Evolutionary conservation across 306 rosid genomes (phyloP), one percentile per base, ranked within the genome.

Genomic region (Trichosanthes truncata): DNA sequence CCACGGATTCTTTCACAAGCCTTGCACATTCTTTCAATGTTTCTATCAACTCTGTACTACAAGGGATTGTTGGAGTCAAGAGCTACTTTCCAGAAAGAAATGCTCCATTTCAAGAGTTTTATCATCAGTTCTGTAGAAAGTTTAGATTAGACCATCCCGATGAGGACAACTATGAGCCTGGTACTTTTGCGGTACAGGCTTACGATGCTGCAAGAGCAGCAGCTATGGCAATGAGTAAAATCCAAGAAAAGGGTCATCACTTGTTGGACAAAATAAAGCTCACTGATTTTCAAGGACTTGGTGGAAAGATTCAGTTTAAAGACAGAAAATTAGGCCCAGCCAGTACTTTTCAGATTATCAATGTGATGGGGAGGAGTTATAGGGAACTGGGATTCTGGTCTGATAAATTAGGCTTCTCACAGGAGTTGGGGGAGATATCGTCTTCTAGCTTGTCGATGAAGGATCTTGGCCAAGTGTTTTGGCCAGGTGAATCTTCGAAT

Each of bases 321-420:
- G 77, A 49, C 46, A 45, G 81, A 53, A 83, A 74, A 74, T 66
- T 84, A 68, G 18, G 56, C 15, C 74, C 83, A 48, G 65, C 79
- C 17, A 15, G 52, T 21, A 78, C 57, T 59, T 84, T 81, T 65
- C 83, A 87, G 81, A 87, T 87, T 55, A 80, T 85, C 80, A 87
- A 87, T 82, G 88, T 87, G 76, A 25, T 79, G 1, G 90, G 89
- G 15, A 85, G 80, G 31, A 77, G 88, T 53, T 85, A 79, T 25
- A 84, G 48, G 61, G 87, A 85, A 62, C 80, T 87, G 17, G 90
- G 93, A 6, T 85, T 87, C 74, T 89, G 89, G 93, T 84, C 87
- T 52, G 76, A 87, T 40, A 81, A 63, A 77, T 23, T 33, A 43
- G 84, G 85, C 51, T 89, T 87, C 81, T 81, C 88, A 11, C 0